Conservation (phyloP, 2,329 filamentous ascomycete species). For the Penicillium sp. region DNA sequence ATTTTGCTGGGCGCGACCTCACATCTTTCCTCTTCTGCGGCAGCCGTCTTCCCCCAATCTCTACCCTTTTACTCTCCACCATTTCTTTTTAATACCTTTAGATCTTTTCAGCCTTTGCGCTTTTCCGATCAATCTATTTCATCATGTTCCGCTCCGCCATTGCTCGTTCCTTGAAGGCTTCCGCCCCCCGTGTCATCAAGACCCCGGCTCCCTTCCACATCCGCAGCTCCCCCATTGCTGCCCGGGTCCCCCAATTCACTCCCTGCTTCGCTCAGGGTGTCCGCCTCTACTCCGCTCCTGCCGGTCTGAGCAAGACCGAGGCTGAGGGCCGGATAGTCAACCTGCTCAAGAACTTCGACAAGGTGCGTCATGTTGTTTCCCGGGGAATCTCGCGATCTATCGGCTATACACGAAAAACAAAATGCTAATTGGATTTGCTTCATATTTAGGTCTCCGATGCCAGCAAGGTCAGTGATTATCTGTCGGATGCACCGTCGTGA, state of each 20-base stretch:
- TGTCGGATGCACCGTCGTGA: constrained; percentile 3
- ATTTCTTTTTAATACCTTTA: constrained; percentile 9
- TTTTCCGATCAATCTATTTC: constrained; percentile 19
- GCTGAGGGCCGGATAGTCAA: constrained; percentile 87
- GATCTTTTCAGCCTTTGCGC: constrained; percentile 15
- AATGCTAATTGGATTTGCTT: constrained; percentile 5
- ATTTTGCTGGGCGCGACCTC: constrained; percentile 30
- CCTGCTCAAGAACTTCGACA: constrained; percentile 92
- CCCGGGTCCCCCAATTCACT: constrained; percentile 48
- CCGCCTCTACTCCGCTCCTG: constrained; percentile 77
- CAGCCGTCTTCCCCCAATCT: constrained; percentile 15
- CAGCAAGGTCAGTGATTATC: constrained; percentile 31
- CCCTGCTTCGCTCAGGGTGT: constrained; percentile 59
- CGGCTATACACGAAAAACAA: not conserved
- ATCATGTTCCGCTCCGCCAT: constrained; percentile 85
- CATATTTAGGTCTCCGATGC: constrained; percentile 30
- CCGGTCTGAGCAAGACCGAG: constrained; percentile 69
- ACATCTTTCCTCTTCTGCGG: constrained; percentile 17
- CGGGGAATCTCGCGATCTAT: constrained; percentile 1
- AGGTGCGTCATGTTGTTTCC: constrained; percentile 51
- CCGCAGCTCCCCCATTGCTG: constrained; percentile 51
- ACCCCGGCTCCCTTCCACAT: constrained; percentile 52
- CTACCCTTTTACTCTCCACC: constrained; percentile 10
- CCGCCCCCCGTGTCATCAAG: constrained; percentile 44
- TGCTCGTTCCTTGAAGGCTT: constrained; percentile 63